These are phyloP conservation scores for Fistulinella staudtii DNA, from an alignment of 1,284 basidiomycete genomes.

Conservation along the genomic window DNA sequence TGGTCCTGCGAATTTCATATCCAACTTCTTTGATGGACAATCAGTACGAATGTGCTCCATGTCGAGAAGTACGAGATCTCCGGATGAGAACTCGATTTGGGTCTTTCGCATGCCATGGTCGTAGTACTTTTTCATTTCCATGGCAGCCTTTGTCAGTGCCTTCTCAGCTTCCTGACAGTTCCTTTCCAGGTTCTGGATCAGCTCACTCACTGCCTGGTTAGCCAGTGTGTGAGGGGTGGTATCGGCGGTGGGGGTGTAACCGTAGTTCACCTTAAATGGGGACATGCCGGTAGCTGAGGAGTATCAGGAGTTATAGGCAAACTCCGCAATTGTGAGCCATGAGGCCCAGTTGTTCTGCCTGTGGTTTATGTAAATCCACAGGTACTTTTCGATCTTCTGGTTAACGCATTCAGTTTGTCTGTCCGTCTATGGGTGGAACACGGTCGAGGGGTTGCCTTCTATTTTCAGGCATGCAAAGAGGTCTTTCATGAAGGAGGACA, in stretches of 20 bases:
- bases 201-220: neutral
- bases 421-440: neutral
- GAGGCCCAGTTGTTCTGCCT: neutral
- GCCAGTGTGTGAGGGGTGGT: neutral
- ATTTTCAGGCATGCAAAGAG: constrained; percentile 12
- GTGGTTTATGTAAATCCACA: neutral
- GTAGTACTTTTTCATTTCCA: neutral
- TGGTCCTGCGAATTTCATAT: neutral
- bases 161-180: neutral
- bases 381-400: neutral
- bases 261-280: neutral
- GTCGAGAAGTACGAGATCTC: neutral
- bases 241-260: neutral
- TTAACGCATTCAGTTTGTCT: neutral
- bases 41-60: neutral
- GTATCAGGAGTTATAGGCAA: neutral
- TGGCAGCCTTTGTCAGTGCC: neutral
- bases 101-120: neutral
- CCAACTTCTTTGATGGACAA: neutral
- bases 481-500: constrained; percentile 29
- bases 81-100: too few relatives aligned
- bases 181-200: neutral
- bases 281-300: neutral
- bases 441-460: neutral
- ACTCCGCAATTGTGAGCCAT: neutral